These are phyloP conservation scores for Suillus weaverae DNA, from an alignment of 768 basidiomycete species.

Conservation along the genomic window DNA sequence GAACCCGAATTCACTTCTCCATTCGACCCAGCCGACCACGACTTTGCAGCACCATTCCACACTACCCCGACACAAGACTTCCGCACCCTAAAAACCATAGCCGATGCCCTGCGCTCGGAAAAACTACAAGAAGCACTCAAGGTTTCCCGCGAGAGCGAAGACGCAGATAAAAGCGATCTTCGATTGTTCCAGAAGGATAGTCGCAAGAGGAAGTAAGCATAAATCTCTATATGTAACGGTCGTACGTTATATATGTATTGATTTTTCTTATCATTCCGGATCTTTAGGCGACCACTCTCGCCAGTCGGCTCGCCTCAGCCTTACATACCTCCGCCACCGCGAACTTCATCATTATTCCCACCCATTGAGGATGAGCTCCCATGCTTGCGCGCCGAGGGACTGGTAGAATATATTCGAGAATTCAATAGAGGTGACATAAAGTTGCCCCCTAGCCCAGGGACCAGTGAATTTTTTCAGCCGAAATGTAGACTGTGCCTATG, in stretches of 20 bases:
- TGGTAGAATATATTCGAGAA: slow-evolving; percentile 55
- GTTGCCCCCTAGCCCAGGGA: not conserved
- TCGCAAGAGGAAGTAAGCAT: slow-evolving; percentile 57
- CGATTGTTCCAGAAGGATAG: slow-evolving; percentile 46
- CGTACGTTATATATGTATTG: not conserved
- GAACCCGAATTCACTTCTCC: slow-evolving; percentile 27
- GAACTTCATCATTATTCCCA: slow-evolving; percentile 43
- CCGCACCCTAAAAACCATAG: slow-evolving; percentile 46
- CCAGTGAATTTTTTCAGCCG: slow-evolving; percentile 1
- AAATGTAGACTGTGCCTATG: slow-evolving; percentile 55
- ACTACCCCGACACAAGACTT: slow-evolving; percentile 41
- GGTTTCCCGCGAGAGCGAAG: slow-evolving; percentile 55
- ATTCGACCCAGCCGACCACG: slow-evolving; percentile 29
- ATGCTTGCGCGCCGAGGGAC: slow-evolving; percentile 43
- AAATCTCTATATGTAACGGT: not conserved
- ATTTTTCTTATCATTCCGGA: not conserved
- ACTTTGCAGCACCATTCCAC: slow-evolving; percentile 30
- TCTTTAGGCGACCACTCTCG: slow-evolving; percentile 47
- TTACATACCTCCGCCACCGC: slow-evolving; percentile 45
- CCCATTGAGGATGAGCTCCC: slow-evolving; percentile 34
- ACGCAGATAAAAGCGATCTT: slow-evolving; percentile 50
- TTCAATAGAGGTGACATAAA: slow-evolving; percentile 46
- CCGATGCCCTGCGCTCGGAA: slow-evolving; percentile 48
- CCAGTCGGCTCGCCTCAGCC: slow-evolving; percentile 62
- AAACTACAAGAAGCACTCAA: slow-evolving; percentile 58